Conservation (phyloP, 495 filamentous ascomycete genomes). For the Aspergillus sclerotiicarbonarius region DNA sequence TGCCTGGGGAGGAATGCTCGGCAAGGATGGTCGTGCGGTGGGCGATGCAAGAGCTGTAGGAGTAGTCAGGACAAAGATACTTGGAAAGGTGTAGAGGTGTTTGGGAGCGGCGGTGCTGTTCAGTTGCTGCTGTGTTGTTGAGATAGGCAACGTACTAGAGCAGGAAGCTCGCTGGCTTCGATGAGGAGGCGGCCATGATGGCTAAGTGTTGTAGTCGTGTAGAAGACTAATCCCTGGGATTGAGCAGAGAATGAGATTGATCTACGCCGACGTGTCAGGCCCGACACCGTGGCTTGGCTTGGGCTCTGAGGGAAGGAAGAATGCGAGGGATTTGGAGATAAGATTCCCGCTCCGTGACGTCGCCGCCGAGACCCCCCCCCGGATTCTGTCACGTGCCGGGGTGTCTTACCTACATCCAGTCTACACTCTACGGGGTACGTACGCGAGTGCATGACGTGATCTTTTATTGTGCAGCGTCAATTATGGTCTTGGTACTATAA, state of each 20-base stretch:
- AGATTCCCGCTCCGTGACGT: conserved; percentile 25
- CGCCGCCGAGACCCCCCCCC: conserved; percentile 19
- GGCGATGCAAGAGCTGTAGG: conserved; percentile 78
- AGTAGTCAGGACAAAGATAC: background rate
- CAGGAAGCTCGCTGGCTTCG: conserved; percentile 67
- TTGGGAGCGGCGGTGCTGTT: background rate
- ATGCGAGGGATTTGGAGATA: conserved; percentile 2
- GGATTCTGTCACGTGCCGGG: conserved; percentile 21
- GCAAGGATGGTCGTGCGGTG: conserved; percentile 86
- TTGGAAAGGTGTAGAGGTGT: conserved; percentile 19
- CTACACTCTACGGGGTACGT: no score
- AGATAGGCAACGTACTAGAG: conserved; percentile 63
- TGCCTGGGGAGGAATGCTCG: conserved; percentile 77
- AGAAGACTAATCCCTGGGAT: background rate
- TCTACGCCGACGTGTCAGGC: background rate
- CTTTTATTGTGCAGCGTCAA: background rate
- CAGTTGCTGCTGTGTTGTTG: background rate
- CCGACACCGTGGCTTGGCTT: background rate
- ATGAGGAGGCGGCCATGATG: conserved; percentile 64
- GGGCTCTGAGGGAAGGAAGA: background rate
- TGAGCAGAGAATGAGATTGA: conserved; percentile 1
- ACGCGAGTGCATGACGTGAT: no score
- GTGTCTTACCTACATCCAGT: background rate
- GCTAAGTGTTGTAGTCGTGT: conserved; percentile 6
- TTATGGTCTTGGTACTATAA: background rate